These are phyloP conservation scores for Neolecta irregularis DNA, from an alignment of 1,139 yeast species.

Conservation along the genomic window DNA sequence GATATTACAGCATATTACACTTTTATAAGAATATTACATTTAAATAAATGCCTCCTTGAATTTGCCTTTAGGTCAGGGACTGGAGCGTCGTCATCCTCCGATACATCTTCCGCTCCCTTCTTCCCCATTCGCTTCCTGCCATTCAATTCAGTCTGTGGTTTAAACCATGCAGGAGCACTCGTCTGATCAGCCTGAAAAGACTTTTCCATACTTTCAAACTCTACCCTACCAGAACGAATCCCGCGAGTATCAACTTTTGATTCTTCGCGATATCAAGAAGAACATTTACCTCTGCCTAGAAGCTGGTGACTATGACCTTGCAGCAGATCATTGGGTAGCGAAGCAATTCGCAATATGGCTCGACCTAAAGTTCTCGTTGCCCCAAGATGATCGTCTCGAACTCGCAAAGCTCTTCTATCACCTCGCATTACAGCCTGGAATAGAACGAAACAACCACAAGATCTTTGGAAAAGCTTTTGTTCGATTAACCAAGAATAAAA, in stretches of 20 bases:
- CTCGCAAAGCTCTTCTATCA: constrained; percentile 61
- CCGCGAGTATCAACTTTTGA: constrained; percentile 53
- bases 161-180: too few species aligned
- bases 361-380: constrained; percentile 68
- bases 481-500: constrained; percentile 15
- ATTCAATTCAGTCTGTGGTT: too few species aligned
- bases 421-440: constrained; percentile 49
- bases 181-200: constrained; percentile 15
- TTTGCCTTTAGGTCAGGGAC: too few species aligned
- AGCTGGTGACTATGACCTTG: constrained; percentile 62
- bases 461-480: constrained; percentile 15
- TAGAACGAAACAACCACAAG: constrained; percentile 50
- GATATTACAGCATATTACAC: too few species aligned
- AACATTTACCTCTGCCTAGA: constrained; percentile 67
- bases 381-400: constrained; percentile 44
- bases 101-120: too few species aligned
- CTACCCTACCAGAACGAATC: constrained; percentile 68
- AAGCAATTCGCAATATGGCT: constrained; percentile 71
- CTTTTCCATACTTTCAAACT: constrained; percentile 42
- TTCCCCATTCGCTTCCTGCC: too few species aligned
- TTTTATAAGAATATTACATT: too few species aligned
- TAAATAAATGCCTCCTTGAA: too few species aligned
- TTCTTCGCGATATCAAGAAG: constrained; percentile 61
- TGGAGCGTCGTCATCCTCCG: too few species aligned
- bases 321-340: constrained; percentile 62